Evolutionary conservation across 1,139 yeast genomes (phyloP), one percentile per base, ranked within the genome.

Genomic region (Scheffersomyces lignicola): DNA sequence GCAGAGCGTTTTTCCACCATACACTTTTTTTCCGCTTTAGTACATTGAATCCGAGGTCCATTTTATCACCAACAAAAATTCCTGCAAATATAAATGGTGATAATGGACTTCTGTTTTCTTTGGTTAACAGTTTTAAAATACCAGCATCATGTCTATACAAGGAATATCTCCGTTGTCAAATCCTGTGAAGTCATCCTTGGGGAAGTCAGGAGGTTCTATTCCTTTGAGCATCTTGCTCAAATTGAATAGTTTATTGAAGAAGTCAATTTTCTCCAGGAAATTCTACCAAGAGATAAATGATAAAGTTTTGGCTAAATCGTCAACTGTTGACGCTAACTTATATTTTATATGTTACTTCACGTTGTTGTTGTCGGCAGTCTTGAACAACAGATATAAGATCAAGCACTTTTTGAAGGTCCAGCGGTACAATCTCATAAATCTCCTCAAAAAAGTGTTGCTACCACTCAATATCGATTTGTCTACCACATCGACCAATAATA

Each of bases 321-420:
- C 70, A 10, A 64, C 72, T 1, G 59, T 70, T 13, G 76, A 70
- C 43, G 48, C 65, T 10, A 66, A 62, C 33, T 53, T 70, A 30
- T 70, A 70, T 44, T 70, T 70, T 48, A 55, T 68, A 16, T 70
- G 76, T 48, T 70, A 70, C 49, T 67, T 66, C 44, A 56, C 74
- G 10, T 58, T 70, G 29, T 45, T 69, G 39, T 38, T 62, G 28
- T 69, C 77, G 25, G 59, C 71, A 32, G 47, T 70, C 2, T 53
- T 67, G 38, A 65, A 73, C 41, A 63, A 75, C 44, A 57, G 65
- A 43, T 60, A 61, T 16, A 44, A 51, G 21, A 68, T 70, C 41
- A 41, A 45, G 37, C 46, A 41, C 24, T 69, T 65, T 38, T 48
- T 69, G 29, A 49, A 44, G 14, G 35, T 49, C 15, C 73, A 67